Conservation (phyloP, 179 eudicot species). For the Silene vulgaris region DNA sequence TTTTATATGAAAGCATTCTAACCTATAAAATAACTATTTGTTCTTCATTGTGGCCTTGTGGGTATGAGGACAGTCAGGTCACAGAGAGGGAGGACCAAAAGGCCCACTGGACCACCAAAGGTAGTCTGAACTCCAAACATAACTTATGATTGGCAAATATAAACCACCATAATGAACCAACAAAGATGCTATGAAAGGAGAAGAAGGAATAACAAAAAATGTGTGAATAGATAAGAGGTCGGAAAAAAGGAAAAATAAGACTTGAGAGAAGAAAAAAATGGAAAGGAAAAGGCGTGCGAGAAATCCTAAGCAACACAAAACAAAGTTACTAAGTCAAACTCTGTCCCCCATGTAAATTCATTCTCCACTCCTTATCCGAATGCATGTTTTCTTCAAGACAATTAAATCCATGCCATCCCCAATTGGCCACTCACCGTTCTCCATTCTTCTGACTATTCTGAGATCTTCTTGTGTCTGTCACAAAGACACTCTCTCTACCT, state of each 20-base stretch:
- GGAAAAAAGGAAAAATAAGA: not conserved
- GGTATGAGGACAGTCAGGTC: not conserved
- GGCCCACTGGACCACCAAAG: not conserved
- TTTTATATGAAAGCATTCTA: not conserved
- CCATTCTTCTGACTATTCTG: no score
- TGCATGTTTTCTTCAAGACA: not conserved
- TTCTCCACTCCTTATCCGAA: not conserved
- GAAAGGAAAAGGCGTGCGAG: not conserved
- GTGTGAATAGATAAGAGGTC: not conserved
- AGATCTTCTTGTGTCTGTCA: no score
- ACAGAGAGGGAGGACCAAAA: not conserved
- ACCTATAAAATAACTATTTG: not conserved
- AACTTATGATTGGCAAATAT: not conserved
- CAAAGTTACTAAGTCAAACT: not conserved
- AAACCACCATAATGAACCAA: not conserved
- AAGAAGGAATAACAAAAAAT: not conserved
- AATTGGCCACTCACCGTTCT: not conserved
- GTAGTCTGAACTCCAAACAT: not conserved
- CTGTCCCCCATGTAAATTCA: not conserved
- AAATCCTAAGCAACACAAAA: not conserved
- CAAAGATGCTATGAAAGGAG: not conserved
- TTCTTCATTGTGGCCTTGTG: no score
- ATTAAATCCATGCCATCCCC: not conserved
- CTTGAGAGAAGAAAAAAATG: not conserved
- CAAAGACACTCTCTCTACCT: no score